Evolutionary conservation across 1,139 yeast species (phyloP).

Genomic region (Taphrina wiesneri): DNA sequence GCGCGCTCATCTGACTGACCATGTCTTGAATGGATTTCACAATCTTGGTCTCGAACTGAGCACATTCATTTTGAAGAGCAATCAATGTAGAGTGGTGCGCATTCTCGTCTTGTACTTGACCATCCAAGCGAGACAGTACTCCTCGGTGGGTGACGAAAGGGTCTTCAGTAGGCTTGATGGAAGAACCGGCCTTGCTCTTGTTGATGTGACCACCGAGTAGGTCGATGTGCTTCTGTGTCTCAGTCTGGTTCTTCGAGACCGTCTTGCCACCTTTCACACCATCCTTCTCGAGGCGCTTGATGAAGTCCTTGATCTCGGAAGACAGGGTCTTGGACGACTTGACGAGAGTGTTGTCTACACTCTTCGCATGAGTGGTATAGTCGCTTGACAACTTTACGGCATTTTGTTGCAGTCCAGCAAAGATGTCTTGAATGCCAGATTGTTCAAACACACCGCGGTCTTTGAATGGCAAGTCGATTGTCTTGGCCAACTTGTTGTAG

Average conservation of each 20-base stretch:
- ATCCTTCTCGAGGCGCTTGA: constrained; percentile 47
- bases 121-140: constrained; percentile 47
- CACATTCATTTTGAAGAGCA: constrained; percentile 49
- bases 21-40: constrained; percentile 51
- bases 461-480: constrained; percentile 30
- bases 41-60: constrained; percentile 51
- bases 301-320: constrained; percentile 49
- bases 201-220: constrained; percentile 43
- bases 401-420: constrained; percentile 24
- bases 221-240: constrained; percentile 48
- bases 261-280: constrained; percentile 48
- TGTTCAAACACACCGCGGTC: constrained; percentile 25
- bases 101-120: constrained; percentile 53
- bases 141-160: constrained; percentile 52
- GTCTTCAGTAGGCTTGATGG: constrained; percentile 49
- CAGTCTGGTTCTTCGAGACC: constrained; percentile 46
- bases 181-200: constrained; percentile 35
- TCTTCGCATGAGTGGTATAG: constrained; percentile 24
- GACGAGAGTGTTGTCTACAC: constrained; percentile 19
- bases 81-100: constrained; percentile 50
- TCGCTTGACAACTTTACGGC: constrained; percentile 13
- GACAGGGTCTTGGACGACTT: constrained; percentile 43
- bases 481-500: constrained; percentile 30
- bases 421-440: constrained; percentile 26
- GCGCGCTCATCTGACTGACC: constrained; percentile 45